phyloP scores from a whole-genome alignment of 2,329 filamentous ascomycete species.

The Diaporthe ampelina region DNA sequence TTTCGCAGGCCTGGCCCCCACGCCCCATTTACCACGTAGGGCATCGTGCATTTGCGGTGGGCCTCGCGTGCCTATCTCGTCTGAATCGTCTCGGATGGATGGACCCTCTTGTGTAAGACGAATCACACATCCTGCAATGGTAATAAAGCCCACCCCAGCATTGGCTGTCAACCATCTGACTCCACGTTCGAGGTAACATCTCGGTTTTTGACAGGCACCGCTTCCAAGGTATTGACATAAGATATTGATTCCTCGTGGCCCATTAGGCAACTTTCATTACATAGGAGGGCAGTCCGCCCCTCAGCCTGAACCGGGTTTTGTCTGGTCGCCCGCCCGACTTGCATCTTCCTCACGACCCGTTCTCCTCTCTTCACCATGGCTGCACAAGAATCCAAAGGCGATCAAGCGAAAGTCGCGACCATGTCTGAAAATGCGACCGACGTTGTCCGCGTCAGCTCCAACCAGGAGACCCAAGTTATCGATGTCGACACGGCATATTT shows the following conservation, averaged over 20 bases:
- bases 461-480: constrained; percentile 37
- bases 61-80: constrained; percentile 17
- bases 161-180: background rate
- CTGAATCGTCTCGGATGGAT: constrained; percentile 29
- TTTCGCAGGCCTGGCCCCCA: constrained; percentile 8
- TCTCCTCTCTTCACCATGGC: constrained; percentile 2
- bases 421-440: constrained; percentile 23
- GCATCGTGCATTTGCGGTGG: constrained; percentile 18
- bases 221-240: constrained; percentile 4
- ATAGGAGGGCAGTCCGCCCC: constrained; percentile 1
- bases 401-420: constrained; percentile 27
- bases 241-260: background rate
- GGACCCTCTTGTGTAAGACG: constrained; percentile 14
- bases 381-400: constrained; percentile 20
- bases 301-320: background rate
- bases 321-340: background rate
- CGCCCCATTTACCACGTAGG: background rate
- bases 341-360: background rate
- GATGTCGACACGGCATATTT: constrained; percentile 38
- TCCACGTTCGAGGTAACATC: constrained; percentile 23
- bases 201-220: background rate
- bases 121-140: constrained; percentile 32
- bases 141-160: constrained; percentile 20
- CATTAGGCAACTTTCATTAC: constrained; percentile 11
- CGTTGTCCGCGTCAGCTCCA: constrained; percentile 31